Base-by-base conservation (phyloP, 1,139 yeast genomes). In the Candida tetrigidarum region DNA sequence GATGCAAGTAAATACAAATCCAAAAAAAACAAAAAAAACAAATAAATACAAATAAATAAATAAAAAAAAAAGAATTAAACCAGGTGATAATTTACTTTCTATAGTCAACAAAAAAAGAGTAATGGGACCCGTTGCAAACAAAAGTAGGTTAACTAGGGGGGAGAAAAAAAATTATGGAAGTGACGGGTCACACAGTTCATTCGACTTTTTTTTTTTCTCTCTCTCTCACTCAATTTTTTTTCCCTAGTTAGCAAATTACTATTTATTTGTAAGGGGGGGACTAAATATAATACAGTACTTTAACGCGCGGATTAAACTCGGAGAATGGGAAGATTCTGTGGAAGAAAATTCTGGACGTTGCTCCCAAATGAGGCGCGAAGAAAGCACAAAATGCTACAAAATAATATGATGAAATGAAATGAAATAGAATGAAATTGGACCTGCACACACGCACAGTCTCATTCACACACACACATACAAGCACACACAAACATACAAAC, bases 241-340 rank as follows among this genome's bases (percentile, higher is more conserved):
- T 32, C 22, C n/a, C 7, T 32, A 18, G 25, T 11, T 32, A 11
- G n/a, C 12, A 23, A 23, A 32, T 32, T 32, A 32, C 6, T 32
- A 32, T 32, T 32, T 32, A 32, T 32, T 32, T 32, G 36, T 32
- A 32, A 32, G 36, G 36, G 36, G 32, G 32, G n/a, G n/a, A n/a
- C n/a, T n/a, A n/a, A n/a, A n/a, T n/a, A n/a, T n/a, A n/a, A n/a
- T 10, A 22, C 25, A 22, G 9, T 4, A 28, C 32, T 7, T 16
- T 28, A 14, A 28, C 32, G 32, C 32, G 18, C 16, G 23, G 22
- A 30, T n/a, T 18, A n/a, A n/a, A n/a, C n/a, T n/a, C n/a, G n/a
- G 32, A 12, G 18, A n/a, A 12, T 6, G 14, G 14, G 18, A 14
- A 16, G 3, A 28, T 28, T 28, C 32, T 15, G 12, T 15, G 18